Evolutionary conservation across 352 stramenopile genomes (phyloP).

Genomic region (Phytophthora tentaculata): DNA sequence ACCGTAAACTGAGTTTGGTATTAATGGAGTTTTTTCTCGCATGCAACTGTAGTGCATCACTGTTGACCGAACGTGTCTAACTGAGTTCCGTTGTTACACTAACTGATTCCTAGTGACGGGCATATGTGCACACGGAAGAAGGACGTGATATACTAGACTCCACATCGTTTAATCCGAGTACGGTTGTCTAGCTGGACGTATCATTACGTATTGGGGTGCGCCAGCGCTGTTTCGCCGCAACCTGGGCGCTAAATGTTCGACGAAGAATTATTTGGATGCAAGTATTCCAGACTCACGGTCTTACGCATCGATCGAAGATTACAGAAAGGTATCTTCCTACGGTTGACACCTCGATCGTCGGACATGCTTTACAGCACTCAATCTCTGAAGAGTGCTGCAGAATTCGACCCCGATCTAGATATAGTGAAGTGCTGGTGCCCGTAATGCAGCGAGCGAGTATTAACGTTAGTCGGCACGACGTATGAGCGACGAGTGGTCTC

Average conservation of each 20-base stretch:
- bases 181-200: slow-evolving; percentile 1
- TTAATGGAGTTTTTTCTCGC: too few relatives aligned
- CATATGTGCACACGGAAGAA: not conserved
- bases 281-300: not conserved
- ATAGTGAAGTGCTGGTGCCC: too few relatives aligned
- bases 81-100: slow-evolving; percentile 1
- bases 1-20: too few relatives aligned
- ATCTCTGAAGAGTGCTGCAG: too few relatives aligned
- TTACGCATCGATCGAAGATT: not conserved
- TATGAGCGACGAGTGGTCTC: too few relatives aligned
- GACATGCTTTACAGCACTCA: too few relatives aligned
- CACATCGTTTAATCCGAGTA: not conserved
- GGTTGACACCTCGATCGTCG: too few relatives aligned
- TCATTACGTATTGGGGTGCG: not conserved
- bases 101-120: not conserved
- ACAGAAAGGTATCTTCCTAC: too few relatives aligned
- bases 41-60: not conserved
- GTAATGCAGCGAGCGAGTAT: too few relatives aligned
- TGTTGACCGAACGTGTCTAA: not conserved
- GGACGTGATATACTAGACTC: not conserved
- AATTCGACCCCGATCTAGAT: too few relatives aligned
- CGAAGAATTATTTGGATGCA: not conserved
- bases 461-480: too few relatives aligned
- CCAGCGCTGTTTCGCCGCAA: slow-evolving; percentile 2
- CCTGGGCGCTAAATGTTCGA: slow-evolving; percentile 6